phyloP scores from a whole-genome alignment of 352 stramenopile species.

The Globisporangium echinulatum region DNA sequence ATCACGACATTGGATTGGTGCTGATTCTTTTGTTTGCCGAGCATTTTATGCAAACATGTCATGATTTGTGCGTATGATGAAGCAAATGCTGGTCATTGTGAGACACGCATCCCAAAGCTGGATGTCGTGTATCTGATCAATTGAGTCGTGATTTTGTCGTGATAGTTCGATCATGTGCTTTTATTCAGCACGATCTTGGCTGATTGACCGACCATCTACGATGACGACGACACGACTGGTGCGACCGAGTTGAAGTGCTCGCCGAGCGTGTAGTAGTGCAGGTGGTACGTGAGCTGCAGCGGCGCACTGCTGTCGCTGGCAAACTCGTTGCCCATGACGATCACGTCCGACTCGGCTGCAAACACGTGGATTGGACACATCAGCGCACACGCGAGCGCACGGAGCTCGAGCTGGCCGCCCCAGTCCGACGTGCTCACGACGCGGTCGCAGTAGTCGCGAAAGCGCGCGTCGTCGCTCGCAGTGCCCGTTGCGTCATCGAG shows the following conservation, averaged over 20 bases:
- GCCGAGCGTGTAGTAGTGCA: conserved; percentile 98
- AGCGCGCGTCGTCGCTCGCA: conserved; percentile 38
- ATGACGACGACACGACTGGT: background rate
- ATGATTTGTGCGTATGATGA: too few species aligned
- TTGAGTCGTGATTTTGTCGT: too few species aligned
- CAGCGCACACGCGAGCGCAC: conserved; percentile 86
- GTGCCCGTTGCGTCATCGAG: conserved; percentile 35
- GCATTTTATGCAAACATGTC: too few species aligned
- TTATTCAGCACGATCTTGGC: too few species aligned
- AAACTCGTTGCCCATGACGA: conserved; percentile 89
- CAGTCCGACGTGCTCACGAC: conserved; percentile 92
- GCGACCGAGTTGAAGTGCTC: conserved; percentile 98
- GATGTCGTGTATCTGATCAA: too few species aligned
- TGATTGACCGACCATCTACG: too few species aligned
- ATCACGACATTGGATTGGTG: background rate
- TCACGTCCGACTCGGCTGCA: conserved; percentile 73
- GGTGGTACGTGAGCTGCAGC: conserved; percentile 92
- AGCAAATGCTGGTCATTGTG: too few species aligned
- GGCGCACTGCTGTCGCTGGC: conserved; percentile 37
- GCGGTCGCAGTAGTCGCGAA: conserved; percentile 89
- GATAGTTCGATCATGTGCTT: too few species aligned
- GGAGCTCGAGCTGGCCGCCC: conserved; percentile 95
- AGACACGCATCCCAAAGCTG: too few species aligned
- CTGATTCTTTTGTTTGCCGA: too few species aligned
- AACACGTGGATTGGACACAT: conserved; percentile 91